Conservation (phyloP, 208 protist species). For the Sergeia podlipaevii region DNA sequence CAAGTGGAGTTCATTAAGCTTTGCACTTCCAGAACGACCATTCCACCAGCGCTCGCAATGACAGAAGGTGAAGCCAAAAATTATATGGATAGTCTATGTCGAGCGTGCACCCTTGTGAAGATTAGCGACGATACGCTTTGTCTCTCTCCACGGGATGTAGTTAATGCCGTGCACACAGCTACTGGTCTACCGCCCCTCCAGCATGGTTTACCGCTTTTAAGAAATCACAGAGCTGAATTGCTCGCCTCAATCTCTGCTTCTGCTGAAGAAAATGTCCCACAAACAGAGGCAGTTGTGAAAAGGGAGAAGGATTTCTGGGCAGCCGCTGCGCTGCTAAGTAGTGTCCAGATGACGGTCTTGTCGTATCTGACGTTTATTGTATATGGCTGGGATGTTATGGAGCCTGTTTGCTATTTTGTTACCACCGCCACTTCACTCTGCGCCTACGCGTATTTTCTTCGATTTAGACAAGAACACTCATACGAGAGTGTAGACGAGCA, state of each 20-base stretch:
- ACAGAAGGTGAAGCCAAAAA: slow-evolving; percentile 29
- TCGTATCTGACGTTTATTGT: slow-evolving; percentile 76
- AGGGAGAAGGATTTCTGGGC: slow-evolving; percentile 64
- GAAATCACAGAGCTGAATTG: not conserved
- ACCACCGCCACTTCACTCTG: slow-evolving; percentile 48
- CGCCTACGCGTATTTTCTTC: slow-evolving; percentile 53
- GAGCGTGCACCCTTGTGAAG: slow-evolving; percentile 23
- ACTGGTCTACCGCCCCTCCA: slow-evolving; percentile 37
- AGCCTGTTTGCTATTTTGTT: slow-evolving; percentile 78
- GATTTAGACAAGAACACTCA: slow-evolving; percentile 37
- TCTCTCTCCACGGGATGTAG: slow-evolving; percentile 26
- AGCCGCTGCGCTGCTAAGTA: slow-evolving; percentile 43
- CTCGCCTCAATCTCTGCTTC: slow-evolving; percentile 1
- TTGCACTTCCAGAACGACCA: slow-evolving; percentile 24
- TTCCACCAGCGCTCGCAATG: slow-evolving; percentile 38
- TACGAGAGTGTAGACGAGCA: slow-evolving; percentile 50
- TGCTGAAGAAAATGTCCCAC: not conserved
- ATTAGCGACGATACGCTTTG: slow-evolving; percentile 30
- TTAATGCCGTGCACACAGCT: slow-evolving; percentile 57
- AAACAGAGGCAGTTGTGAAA: slow-evolving; percentile 2
- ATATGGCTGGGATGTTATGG: slow-evolving; percentile 84
- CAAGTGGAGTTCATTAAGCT: slow-evolving; percentile 32
- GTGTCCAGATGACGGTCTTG: slow-evolving; percentile 63
- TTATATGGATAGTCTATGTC: slow-evolving; percentile 35
- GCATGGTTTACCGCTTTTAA: slow-evolving; percentile 4